Base-by-base conservation (phyloP, 257 asterid genomes). In the Solanum commersonii region DNA sequence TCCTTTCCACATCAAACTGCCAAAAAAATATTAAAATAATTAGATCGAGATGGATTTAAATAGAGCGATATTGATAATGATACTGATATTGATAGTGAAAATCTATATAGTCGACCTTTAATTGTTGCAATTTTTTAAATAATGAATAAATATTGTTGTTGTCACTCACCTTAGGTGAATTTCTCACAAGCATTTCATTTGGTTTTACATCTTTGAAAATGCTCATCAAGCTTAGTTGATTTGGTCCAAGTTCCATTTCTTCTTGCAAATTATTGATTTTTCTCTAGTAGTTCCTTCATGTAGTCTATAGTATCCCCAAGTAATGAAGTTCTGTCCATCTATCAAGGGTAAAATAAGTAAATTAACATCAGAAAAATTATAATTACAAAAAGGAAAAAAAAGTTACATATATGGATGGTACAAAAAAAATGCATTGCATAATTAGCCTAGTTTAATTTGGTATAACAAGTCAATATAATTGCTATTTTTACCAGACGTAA, bases 321-420 rank as follows among this genome's bases (percentile, higher is more conserved):
- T 87, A 96, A 95, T 5, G 98, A 92, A 40, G 98, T 94, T 70
- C 98, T 93, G 83, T 95, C 98, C 98, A 96, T 96, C 98, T 96
- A 90, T 87, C 8, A 7, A 1, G 35, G 18, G 23, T 38, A n/a
- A 76, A 23, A 42, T 20, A 38, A 23, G 10, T 38, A 76, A 74
- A 38, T 76, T 38, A 11, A 38, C 83, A 10, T 38, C 83, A 76
- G 7, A 38, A 76, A 76, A 34, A 10, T 23, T 23, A 40, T 6
- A 40, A 40, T 40, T 37, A 77, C 44, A 88, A 85, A 29, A 63
- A 71, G 52, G 52, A 14, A 70, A 16, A 25, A 38, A 65, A 12
- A 46, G 33, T 44, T 23, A 52, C 9, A 52, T 60, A 14, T 5
- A 59, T 7, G 8, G 16, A 76, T 31, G 5, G 13, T 35, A 4